Evolutionary conservation across 2,329 filamentous ascomycete genomes (phyloP).

Genomic region (Pseudogymnoascus sp.): DNA sequence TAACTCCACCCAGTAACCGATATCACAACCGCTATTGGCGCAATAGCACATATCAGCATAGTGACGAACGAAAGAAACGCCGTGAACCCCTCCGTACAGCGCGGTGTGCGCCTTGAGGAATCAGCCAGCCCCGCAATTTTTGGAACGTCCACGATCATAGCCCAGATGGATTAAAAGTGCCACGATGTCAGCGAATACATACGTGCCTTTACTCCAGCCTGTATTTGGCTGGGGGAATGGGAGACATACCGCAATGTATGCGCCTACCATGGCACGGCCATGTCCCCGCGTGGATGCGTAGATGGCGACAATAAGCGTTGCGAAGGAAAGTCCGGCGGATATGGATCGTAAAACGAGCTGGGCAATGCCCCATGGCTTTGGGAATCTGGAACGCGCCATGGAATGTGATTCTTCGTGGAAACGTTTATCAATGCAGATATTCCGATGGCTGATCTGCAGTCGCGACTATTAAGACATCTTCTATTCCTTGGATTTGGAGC

Average conservation of each 20-base stretch:
- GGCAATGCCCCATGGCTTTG: neutral
- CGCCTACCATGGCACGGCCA: neutral
- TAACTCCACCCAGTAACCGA: neutral
- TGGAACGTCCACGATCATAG: neutral
- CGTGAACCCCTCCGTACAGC: neutral
- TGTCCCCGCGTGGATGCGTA: neutral
- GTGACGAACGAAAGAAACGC: neutral
- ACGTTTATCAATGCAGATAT: neutral
- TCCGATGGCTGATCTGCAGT: neutral
- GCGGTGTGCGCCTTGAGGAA: neutral
- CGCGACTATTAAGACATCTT: neutral
- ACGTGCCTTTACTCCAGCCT: neutral
- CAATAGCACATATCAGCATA: neutral
- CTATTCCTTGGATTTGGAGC: neutral
- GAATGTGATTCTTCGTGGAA: neutral
- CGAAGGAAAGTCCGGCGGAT: neutral
- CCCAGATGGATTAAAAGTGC: neutral
- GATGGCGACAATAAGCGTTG: neutral
- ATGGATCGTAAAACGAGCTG: neutral
- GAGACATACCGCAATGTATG: neutral
- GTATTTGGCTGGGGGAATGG: neutral
- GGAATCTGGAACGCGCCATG: neutral
- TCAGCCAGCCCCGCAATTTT: neutral
- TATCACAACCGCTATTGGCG: neutral
- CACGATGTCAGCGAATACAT: neutral